Evolutionary conservation across 148 eudicot species (phyloP), one percentile per base, ranked within the genome.

Genomic region (Rhododendron vialii): DNA sequence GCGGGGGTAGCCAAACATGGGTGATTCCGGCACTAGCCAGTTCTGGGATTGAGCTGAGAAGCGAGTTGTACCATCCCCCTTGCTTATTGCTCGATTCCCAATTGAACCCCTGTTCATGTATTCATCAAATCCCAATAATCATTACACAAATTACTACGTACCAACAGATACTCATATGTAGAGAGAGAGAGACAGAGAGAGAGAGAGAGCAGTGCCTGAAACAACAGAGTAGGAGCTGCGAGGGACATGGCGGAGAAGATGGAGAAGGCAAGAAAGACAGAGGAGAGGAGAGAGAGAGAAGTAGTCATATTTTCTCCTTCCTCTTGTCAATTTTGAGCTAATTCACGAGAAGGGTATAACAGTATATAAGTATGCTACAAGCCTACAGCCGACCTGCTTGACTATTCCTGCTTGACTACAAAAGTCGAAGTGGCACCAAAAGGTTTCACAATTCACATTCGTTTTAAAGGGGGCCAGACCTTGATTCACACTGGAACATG

Each of bases 1-100:
- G 87, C 24, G 98, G 98, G 26, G 98, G 98, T 7, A 95, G 91
- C 98, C 98, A 95, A 76, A 95, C 90, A 88, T 95, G 98, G 41
- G 95, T 95, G 20, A 95, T 87, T 1, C 94, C 93, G 1, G 95
- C 98, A n/a, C 43, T 69, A 18, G 92, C 92, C 33, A 95, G 53
- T 57, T 92, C 96, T 10, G 89, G 88, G 2, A 94, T 88, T 18
- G 82, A 67, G 80, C 74, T 80, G 20, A 84, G 48, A 5, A 95
- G 91, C 4, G 91, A 89, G 77, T 94, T 94, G 88, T 95, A 95
- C 87, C 91, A 88, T 61, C 95, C 98, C 24, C 96, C 94, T 89
- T 84, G 87, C 77, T 90, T 90, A 22, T 90, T 92, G 84, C 92
- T 71, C 7, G 98, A 95, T 74, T 90, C 98, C 95, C 96, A 93